Evolutionary conservation across 2,329 filamentous ascomycete species (phyloP).

Genomic region (Phoma herbarum): DNA sequence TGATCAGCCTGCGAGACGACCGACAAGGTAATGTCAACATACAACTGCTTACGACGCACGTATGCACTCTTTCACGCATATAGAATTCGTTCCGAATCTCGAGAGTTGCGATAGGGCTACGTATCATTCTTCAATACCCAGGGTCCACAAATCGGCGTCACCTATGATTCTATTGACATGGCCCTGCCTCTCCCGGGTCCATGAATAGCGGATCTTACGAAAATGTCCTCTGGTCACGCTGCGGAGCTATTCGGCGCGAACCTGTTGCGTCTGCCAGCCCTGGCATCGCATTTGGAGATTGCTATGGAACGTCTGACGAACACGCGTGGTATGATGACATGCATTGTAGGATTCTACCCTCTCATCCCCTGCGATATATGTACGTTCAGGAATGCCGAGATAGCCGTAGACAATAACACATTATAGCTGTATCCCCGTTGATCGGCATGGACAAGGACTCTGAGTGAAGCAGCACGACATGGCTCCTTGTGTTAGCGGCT

Average conservation of each 20-base stretch:
- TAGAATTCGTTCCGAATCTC: background rate
- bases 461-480: background rate
- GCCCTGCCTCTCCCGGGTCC: background rate
- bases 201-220: background rate
- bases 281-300: background rate
- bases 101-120: background rate
- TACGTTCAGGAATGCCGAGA: background rate
- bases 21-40: background rate
- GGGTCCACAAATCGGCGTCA: background rate
- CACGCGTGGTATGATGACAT: background rate
- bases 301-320: background rate
- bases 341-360: background rate
- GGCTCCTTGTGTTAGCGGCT: background rate
- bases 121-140: background rate
- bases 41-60: conserved; percentile 1
- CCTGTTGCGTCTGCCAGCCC: background rate
- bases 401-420: background rate
- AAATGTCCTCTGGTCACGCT: background rate
- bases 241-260: background rate
- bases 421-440: background rate
- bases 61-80: background rate
- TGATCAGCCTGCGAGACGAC: background rate
- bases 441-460: background rate
- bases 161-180: background rate
- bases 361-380: too few species aligned